A percentile compares a stretch with the other conserved stretches of the same genome.
phyloP scores from a whole-genome alignment of 2,329 filamentous ascomycete species.

The Thielaviopsis ethacetica region DNA sequence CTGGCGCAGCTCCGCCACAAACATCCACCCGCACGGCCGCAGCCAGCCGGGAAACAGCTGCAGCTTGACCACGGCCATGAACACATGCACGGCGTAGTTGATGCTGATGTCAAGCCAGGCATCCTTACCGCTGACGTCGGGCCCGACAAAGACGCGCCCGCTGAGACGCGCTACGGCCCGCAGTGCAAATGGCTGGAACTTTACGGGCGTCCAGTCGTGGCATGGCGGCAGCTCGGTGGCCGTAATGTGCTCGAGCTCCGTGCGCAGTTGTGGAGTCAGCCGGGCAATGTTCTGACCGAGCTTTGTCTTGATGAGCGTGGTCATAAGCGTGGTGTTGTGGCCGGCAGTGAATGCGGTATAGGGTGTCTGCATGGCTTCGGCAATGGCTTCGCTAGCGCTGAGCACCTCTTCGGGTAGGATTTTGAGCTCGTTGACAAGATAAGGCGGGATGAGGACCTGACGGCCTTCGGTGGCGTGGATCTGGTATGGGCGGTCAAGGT shows the following conservation, averaged over 20 bases:
- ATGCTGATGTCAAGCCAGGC: slow-evolving; percentile 37
- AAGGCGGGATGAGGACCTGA: slow-evolving; percentile 30
- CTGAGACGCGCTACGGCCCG: slow-evolving; percentile 36
- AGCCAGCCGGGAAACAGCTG: slow-evolving; percentile 35
- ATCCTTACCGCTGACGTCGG: slow-evolving; percentile 32
- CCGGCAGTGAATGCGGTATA: slow-evolving; percentile 34
- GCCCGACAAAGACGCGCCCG: slow-evolving; percentile 35
- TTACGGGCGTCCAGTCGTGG: slow-evolving; percentile 39
- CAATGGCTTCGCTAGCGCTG: slow-evolving; percentile 31
- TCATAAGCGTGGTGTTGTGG: slow-evolving; percentile 28
- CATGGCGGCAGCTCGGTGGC: slow-evolving; percentile 32
- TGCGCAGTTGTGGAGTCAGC: slow-evolving; percentile 28
- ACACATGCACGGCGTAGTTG: slow-evolving; percentile 32
- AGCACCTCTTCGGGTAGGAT: slow-evolving; percentile 30
- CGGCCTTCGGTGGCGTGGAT: slow-evolving; percentile 34
- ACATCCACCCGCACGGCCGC: slow-evolving; percentile 28
- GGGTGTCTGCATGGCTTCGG: slow-evolving; percentile 33
- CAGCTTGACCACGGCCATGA: slow-evolving; percentile 31
- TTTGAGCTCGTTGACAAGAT: slow-evolving; percentile 29
- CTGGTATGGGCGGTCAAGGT: slow-evolving; percentile 32
- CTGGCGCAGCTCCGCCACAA: slow-evolving; percentile 30
- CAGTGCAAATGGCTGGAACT: slow-evolving; percentile 34
- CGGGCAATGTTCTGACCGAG: slow-evolving; percentile 31
- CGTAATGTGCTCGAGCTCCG: slow-evolving; percentile 29
- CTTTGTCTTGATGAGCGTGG: slow-evolving; percentile 28